These are phyloP conservation scores for Chaetomidium leptoderma DNA, from an alignment of 495 filamentous ascomycete species.

Conservation along the genomic window DNA sequence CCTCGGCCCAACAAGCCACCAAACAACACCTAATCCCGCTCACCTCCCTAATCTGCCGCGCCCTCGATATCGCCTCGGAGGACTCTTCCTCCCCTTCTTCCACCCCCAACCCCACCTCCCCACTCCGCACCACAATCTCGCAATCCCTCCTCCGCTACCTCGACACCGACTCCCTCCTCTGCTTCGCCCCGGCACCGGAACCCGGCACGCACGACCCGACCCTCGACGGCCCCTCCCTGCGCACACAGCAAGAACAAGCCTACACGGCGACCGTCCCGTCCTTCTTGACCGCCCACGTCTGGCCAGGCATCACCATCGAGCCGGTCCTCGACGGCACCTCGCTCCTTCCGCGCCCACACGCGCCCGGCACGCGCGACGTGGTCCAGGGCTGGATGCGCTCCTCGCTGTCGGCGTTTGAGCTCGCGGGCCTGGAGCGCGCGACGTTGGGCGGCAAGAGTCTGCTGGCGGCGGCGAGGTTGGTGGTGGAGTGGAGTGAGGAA, in stretches of 20 bases:
- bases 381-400: constrained; percentile 77
- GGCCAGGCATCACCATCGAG: constrained; percentile 75
- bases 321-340: constrained; percentile 68
- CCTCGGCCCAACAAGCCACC: constrained; percentile 70
- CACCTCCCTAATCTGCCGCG: constrained; percentile 78
- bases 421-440: constrained; percentile 80
- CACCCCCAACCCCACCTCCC: constrained; percentile 47
- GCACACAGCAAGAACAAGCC: constrained; percentile 65
- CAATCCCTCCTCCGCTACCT: constrained; percentile 75
- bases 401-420: constrained; percentile 65
- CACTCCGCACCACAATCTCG: constrained; percentile 55
- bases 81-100: too few relatives aligned
- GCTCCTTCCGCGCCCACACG: constrained; percentile 69
- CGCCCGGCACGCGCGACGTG: constrained; percentile 64
- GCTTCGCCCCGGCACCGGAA: constrained; percentile 66
- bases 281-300: constrained; percentile 67
- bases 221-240: constrained; percentile 36
- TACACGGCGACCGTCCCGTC: constrained; percentile 64
- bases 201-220: constrained; percentile 28
- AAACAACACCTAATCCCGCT: constrained; percentile 80
- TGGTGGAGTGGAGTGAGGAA: constrained; percentile 86
- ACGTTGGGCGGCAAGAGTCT: constrained; percentile 83
- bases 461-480: constrained; percentile 66
- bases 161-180: constrained; percentile 89
- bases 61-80: constrained; percentile 74